These are phyloP conservation scores for Penicillium parvum DNA, from an alignment of 495 filamentous ascomycete genomes.

Conservation along the genomic window DNA sequence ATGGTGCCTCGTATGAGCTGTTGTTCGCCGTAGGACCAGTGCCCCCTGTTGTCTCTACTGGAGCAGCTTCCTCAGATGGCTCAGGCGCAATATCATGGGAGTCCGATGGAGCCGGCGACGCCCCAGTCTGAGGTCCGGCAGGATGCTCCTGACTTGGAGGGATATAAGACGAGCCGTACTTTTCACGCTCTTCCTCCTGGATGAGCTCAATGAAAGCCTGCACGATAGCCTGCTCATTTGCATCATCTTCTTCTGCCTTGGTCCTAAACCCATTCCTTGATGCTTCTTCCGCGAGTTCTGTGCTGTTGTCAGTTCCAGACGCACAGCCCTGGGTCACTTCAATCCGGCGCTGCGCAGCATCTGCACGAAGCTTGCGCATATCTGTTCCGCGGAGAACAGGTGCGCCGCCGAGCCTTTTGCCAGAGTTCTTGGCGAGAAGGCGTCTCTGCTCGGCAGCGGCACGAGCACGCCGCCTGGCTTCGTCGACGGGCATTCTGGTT, in stretches of 20 bases:
- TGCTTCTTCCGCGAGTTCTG: conserved; percentile 63
- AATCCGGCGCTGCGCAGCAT: conserved; percentile 66
- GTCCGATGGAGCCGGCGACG: conserved; percentile 19
- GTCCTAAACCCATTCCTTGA: conserved; percentile 73
- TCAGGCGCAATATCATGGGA: conserved; percentile 11
- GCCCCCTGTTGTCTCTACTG: conserved; percentile 4
- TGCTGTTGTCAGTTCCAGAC: conserved; percentile 54
- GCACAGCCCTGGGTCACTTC: conserved; percentile 70
- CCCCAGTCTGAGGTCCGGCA: conserved; percentile 42
- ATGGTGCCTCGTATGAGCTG: conserved; percentile 41
- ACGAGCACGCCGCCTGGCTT: conserved; percentile 72
- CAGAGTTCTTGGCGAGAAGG: conserved; percentile 56
- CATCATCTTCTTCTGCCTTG: conserved; percentile 82
- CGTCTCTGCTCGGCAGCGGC: conserved; percentile 70
- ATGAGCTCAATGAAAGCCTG: conserved; percentile 84
- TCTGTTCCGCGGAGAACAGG: conserved; percentile 59
- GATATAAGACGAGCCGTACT: conserved; percentile 62
- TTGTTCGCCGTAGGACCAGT: conserved; percentile 23
- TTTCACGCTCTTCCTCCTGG: conserved; percentile 74
- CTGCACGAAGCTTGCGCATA: conserved; percentile 69
- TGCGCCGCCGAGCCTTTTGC: conserved; percentile 69
- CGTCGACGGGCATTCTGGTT: conserved; percentile 58
- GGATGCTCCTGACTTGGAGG: conserved; percentile 59
- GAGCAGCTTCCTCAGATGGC: neutral
- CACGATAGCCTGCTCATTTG: conserved; percentile 84